Evolutionary conservation across 148 eudicot genomes (phyloP).

Genomic region (Limonium bicolor): DNA sequence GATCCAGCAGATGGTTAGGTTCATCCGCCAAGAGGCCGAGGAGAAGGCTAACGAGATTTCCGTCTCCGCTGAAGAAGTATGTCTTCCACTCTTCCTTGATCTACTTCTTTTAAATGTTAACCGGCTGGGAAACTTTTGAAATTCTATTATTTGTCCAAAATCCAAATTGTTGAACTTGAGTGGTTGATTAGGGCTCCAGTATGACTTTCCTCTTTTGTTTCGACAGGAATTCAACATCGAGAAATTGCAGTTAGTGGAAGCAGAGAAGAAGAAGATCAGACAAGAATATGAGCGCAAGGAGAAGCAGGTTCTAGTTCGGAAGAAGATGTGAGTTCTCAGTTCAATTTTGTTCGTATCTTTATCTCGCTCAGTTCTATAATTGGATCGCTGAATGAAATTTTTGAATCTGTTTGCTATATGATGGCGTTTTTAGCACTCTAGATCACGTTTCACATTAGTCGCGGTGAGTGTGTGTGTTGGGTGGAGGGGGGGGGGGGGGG

Average conservation of each 20-base stretch:
- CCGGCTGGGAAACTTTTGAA: constrained; percentile 26
- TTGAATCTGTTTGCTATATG: no score
- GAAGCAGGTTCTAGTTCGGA: constrained; percentile 5
- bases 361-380: no score
- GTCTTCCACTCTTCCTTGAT: not conserved
- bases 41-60: constrained; percentile 85
- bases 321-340: constrained; percentile 3
- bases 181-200: no score
- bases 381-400: no score
- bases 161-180: not conserved
- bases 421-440: no score
- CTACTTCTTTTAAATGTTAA: not conserved
- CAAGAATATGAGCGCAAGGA: constrained; percentile 8
- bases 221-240: constrained; percentile 4
- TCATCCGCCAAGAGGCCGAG: constrained; percentile 85
- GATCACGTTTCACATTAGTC: no score
- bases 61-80: constrained; percentile 36
- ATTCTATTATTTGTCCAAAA: no score
- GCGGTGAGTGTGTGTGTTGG: no score
- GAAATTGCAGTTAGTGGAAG: constrained; percentile 7
- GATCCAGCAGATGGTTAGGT: constrained; percentile 88
- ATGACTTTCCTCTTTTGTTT: not conserved
- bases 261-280: constrained; percentile 8
- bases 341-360: constrained; percentile 4
- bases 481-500: no score